These are phyloP conservation scores for Torulaspora globosa DNA, from an alignment of 1,139 yeast species.

Conservation along the genomic window DNA sequence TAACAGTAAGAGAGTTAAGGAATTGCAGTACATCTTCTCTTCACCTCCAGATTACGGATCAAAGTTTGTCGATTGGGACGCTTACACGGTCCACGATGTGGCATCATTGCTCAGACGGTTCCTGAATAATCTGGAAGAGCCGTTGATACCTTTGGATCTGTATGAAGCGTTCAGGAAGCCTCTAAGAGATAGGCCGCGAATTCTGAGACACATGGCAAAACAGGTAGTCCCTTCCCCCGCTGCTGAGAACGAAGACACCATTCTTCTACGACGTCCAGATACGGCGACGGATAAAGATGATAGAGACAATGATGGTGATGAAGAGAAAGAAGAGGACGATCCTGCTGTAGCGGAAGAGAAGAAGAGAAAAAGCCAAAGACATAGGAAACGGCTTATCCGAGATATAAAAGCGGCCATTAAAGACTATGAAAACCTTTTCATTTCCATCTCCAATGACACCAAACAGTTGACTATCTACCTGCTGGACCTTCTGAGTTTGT, in stretches of 20 bases:
- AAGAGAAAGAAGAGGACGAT: constrained; percentile 31
- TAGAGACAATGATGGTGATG: constrained; percentile 19
- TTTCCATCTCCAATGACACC: constrained; percentile 44
- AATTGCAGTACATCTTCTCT: constrained; percentile 76
- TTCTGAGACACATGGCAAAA: constrained; percentile 32
- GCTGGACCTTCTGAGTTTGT: constrained; percentile 79
- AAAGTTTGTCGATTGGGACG: constrained; percentile 73
- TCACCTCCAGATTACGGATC: constrained; percentile 87
- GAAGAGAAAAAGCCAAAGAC: constrained; percentile 38
- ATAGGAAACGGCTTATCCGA: constrained; percentile 42
- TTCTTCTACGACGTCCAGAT: constrained; percentile 1
- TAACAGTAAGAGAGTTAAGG: constrained; percentile 80
- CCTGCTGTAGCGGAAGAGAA: constrained; percentile 37
- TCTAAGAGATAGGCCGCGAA: constrained; percentile 42
- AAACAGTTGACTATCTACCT: constrained; percentile 82
- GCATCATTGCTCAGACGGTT: constrained; percentile 84
- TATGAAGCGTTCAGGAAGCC: constrained; percentile 84
- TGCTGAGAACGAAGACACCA: constrained; percentile 24
- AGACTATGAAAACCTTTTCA: constrained; percentile 66
- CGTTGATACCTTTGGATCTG: constrained; percentile 72
- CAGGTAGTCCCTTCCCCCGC: constrained; percentile 23
- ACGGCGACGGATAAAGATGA: constrained; percentile 20
- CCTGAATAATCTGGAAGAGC: constrained; percentile 86
- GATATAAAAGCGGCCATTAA: constrained; percentile 68
- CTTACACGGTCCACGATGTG: constrained; percentile 95